These are phyloP conservation scores for Quercus phellos DNA, from an alignment of 331 rosid species.

Conservation along the genomic window DNA sequence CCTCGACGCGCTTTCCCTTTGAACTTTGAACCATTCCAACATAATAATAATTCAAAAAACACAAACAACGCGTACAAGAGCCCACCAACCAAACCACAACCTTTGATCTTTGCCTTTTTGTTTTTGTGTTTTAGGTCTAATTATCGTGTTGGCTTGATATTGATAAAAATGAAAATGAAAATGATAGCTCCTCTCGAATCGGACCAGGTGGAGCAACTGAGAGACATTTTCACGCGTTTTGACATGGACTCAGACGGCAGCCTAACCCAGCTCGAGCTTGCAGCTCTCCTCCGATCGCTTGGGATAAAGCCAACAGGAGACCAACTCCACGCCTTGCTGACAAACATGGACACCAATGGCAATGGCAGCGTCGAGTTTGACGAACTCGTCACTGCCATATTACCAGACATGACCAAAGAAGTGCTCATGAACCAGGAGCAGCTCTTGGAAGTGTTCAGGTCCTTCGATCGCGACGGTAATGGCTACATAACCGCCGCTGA, in stretches of 20 bases:
- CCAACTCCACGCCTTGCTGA: slow-evolving; percentile 48
- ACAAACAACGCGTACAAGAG: slow-evolving; percentile 16
- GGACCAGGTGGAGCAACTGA: slow-evolving; percentile 65
- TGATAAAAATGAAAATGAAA: slow-evolving; percentile 3
- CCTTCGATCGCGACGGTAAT: slow-evolving; percentile 90
- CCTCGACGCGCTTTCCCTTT: too few species aligned
- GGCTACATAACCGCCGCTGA: slow-evolving; percentile 83
- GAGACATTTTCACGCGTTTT: slow-evolving; percentile 76
- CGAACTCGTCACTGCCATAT: slow-evolving; percentile 54
- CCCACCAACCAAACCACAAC: background rate
- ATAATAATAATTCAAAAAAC: slow-evolving; percentile 3
- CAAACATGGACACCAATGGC: slow-evolving; percentile 71
- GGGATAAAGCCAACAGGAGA: slow-evolving; percentile 87
- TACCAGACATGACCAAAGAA: slow-evolving; percentile 49
- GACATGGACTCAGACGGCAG: slow-evolving; percentile 96
- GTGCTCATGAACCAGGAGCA: slow-evolving; percentile 78
- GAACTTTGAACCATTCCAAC: too few species aligned
- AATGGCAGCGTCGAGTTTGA: slow-evolving; percentile 82
- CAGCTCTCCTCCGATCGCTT: slow-evolving; percentile 84
- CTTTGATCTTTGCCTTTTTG: too few species aligned
- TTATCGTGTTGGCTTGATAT: too few species aligned
- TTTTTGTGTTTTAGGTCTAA: too few species aligned
- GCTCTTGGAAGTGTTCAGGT: slow-evolving; percentile 57
- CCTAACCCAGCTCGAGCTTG: slow-evolving; percentile 87
- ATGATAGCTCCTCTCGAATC: slow-evolving; percentile 30